Percentiles rank a stretch among this genome's conserved stretches.
These are phyloP conservation scores for Tetrahymena borealis DNA, from an alignment of 73 alveolate genomes.

Conservation along the genomic window DNA sequence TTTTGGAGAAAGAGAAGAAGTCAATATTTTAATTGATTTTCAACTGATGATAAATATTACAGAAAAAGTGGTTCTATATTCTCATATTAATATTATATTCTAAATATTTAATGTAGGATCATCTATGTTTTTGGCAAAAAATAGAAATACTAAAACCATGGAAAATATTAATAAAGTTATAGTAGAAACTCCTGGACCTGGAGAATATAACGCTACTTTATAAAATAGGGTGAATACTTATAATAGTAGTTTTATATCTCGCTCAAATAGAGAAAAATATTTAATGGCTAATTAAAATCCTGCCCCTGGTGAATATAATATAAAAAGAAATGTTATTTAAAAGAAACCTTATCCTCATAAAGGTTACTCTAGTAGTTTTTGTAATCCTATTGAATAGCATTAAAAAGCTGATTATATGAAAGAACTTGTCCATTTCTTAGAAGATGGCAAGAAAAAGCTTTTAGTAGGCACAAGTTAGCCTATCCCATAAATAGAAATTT, in stretches of 20 bases:
- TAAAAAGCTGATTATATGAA: not conserved
- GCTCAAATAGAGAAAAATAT: constrained; percentile 21
- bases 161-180: constrained; percentile 2
- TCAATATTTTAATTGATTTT: no score
- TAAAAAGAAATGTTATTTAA: not conserved
- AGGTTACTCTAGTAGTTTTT: not conserved
- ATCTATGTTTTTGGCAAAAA: not conserved
- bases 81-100: not conserved
- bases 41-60: no score
- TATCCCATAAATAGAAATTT: not conserved
- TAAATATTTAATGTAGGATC: not conserved
- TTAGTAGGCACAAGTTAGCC: not conserved
- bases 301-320: constrained; percentile 41
- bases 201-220: constrained; percentile 25
- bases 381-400: not conserved
- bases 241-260: constrained; percentile 21
- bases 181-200: constrained; percentile 42
- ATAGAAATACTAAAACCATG: not conserved
- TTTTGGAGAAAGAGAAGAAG: no score
- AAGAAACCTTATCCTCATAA: not conserved
- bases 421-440: not conserved
- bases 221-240: not conserved
- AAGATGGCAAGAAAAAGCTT: not conserved
- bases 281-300: constrained; percentile 12
- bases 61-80: no score